Conservation (phyloP, 768 basidiomycete species). For the Crassisporium funariophilum region DNA sequence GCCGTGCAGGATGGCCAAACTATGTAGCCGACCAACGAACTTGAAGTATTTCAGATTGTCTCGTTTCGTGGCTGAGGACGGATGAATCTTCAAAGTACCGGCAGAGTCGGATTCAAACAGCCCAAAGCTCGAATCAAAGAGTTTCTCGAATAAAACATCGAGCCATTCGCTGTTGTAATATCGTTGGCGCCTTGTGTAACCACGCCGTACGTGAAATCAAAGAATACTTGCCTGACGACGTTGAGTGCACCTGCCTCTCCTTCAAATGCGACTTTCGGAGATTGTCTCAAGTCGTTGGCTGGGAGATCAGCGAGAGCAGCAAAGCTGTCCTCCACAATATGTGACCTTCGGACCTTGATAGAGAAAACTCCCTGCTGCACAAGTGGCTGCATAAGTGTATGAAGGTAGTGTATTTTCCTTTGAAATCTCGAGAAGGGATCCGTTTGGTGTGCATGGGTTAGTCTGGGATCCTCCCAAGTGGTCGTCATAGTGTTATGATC, state of each 20-base stretch:
- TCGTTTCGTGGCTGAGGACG: conserved; percentile 66
- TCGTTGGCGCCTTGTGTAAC: no score
- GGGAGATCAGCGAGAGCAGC: conserved; percentile 74
- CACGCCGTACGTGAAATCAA: no score
- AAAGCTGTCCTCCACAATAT: conserved; percentile 86
- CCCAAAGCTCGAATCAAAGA: conserved; percentile 77
- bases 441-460: conserved; percentile 72
- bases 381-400: conserved; percentile 68
- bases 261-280: conserved; percentile 70
- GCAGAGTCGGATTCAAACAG: conserved; percentile 55
- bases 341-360: conserved; percentile 72
- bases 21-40: conserved; percentile 73
- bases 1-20: conserved; percentile 74
- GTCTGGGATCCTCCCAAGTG: conserved; percentile 96
- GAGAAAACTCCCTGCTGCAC: conserved; percentile 77
- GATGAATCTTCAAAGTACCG: conserved; percentile 76
- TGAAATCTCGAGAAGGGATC: conserved; percentile 86
- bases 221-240: conserved; percentile 57
- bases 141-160: conserved; percentile 75
- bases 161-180: conserved; percentile 69
- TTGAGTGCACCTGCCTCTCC: conserved; percentile 73
- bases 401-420: conserved; percentile 90
- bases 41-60: conserved; percentile 78
- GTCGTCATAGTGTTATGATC: conserved; percentile 82
- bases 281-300: conserved; percentile 64